phyloP scores from a whole-genome alignment of 2,329 filamentous ascomycete genomes.

The Stemphylium vesicarium region DNA sequence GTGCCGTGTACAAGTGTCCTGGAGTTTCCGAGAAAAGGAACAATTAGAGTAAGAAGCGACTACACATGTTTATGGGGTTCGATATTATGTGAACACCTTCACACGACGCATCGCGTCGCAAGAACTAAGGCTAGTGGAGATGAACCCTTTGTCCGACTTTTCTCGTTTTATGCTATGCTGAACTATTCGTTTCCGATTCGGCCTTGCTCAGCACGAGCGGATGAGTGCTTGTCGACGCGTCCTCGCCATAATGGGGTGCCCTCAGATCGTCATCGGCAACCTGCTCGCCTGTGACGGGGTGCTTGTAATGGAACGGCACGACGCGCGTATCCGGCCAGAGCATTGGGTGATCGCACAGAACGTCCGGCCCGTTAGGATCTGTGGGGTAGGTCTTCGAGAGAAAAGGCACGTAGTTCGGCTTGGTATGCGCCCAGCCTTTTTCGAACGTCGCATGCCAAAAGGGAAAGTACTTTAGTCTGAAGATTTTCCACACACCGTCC shows the following conservation, averaged over 20 bases:
- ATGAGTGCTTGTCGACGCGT: slow-evolving; percentile 50
- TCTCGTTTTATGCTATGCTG: not conserved
- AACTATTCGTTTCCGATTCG: slow-evolving; percentile 21
- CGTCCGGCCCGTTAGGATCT: slow-evolving; percentile 59
- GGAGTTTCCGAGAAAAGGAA: too few species aligned
- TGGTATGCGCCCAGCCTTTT: slow-evolving; percentile 61
- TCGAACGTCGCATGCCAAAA: slow-evolving; percentile 63
- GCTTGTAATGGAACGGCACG: slow-evolving; percentile 61
- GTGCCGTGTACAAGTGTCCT: too few species aligned
- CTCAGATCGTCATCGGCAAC: slow-evolving; percentile 57
- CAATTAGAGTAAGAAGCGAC: too few species aligned
- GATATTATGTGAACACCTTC: too few species aligned
- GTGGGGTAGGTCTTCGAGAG: slow-evolving; percentile 57
- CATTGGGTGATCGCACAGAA: slow-evolving; percentile 61
- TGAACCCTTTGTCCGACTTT: too few species aligned
- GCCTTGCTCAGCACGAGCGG: slow-evolving; percentile 51
- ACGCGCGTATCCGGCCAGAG: slow-evolving; percentile 64
- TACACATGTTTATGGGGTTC: too few species aligned
- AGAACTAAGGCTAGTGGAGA: too few species aligned
- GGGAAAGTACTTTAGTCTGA: slow-evolving; percentile 62
- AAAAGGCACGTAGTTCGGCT: slow-evolving; percentile 61
- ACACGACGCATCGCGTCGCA: too few species aligned
- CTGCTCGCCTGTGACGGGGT: slow-evolving; percentile 58
- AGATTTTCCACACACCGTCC: slow-evolving; percentile 61
- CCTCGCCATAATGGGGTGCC: slow-evolving; percentile 55